Evolutionary conservation across 495 filamentous ascomycete species (phyloP).

Genomic region (Schizothecium vesticola): DNA sequence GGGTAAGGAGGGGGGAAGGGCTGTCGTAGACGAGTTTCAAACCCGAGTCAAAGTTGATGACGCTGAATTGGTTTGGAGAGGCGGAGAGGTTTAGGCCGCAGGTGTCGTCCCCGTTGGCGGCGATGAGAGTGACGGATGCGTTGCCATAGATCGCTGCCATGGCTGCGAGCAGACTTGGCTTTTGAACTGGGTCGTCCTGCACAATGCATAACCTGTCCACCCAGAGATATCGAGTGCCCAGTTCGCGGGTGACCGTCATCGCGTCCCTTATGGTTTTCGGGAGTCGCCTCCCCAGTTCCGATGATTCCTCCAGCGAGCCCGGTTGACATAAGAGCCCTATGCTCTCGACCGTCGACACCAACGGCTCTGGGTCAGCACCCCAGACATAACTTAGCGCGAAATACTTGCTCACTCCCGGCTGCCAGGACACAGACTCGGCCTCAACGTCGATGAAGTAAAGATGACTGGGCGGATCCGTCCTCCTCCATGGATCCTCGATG

Average conservation of each 20-base stretch:
- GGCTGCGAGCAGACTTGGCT: neutral
- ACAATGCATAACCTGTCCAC: slow-evolving; percentile 7
- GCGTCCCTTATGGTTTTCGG: slow-evolving; percentile 4
- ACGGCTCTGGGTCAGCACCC: neutral
- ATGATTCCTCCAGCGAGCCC: neutral
- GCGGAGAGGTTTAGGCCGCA: neutral
- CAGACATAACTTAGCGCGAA: slow-evolving; percentile 4
- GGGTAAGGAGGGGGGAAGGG: neutral
- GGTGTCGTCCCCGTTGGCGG: neutral
- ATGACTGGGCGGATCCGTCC: neutral
- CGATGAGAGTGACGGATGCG: neutral
- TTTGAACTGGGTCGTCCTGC: neutral
- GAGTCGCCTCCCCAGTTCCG: neutral
- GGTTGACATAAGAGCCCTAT: neutral
- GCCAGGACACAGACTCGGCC: neutral
- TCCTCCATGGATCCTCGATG: neutral
- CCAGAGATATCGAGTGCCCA: slow-evolving; percentile 1
- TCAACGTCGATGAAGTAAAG: neutral
- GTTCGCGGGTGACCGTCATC: neutral
- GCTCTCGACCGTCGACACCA: neutral
- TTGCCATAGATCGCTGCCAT: slow-evolving; percentile 5
- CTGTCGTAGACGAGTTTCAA: neutral
- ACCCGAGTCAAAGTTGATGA: neutral
- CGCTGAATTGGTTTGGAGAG: neutral
- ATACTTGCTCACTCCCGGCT: neutral